These are phyloP conservation scores for Xylariaceae sp. DNA, from an alignment of 2,329 filamentous ascomycete species.

Conservation along the genomic window DNA sequence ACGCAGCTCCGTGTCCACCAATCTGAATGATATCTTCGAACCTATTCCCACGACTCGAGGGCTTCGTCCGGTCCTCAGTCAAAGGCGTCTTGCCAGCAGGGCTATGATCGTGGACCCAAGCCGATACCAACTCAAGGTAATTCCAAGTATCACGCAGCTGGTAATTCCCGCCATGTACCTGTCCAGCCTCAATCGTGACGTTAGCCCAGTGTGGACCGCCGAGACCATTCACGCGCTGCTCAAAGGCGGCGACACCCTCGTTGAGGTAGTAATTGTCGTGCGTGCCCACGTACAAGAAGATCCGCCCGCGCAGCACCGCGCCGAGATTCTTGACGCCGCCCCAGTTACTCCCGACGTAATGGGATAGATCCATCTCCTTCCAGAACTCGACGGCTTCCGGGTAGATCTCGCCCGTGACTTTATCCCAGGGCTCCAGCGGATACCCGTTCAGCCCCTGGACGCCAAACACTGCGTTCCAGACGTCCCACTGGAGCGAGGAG, in stretches of 20 bases:
- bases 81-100: conserved; percentile 18
- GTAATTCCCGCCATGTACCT: conserved; percentile 22
- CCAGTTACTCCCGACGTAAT: conserved; percentile 21
- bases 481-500: conserved; percentile 22
- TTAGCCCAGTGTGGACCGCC: conserved; percentile 22
- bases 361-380: conserved; percentile 18
- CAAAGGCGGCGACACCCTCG: conserved; percentile 19
- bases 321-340: conserved; percentile 15
- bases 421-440: conserved; percentile 24
- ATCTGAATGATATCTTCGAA: conserved; percentile 15
- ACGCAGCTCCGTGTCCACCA: conserved; percentile 18
- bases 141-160: conserved; percentile 18
- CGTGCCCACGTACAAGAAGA: conserved; percentile 22
- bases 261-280: conserved; percentile 24
- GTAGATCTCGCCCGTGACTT: conserved; percentile 24
- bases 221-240: conserved; percentile 12
- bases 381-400: conserved; percentile 19
- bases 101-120: conserved; percentile 17
- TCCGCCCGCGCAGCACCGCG: conserved; percentile 15
- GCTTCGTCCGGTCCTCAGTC: background rate
- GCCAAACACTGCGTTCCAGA: conserved; percentile 24
- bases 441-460: conserved; percentile 21
- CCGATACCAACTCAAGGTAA: conserved; percentile 19
- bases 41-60: conserved; percentile 17
- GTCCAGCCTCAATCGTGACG: conserved; percentile 17